phyloP scores from a whole-genome alignment of 768 basidiomycete genomes.

The Suillus lakei region DNA sequence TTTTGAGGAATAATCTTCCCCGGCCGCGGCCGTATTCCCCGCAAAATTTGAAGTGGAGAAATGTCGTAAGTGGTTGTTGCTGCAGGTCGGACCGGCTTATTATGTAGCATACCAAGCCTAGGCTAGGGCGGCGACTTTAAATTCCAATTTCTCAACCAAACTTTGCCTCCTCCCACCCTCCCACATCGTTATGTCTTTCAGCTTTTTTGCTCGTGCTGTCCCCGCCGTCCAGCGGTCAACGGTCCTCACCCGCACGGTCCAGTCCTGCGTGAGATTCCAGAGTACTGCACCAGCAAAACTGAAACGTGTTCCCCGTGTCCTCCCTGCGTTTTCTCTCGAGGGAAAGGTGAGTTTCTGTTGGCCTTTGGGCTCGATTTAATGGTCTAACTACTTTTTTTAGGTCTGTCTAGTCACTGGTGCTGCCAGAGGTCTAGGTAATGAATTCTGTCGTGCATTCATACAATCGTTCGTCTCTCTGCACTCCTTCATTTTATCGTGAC shows the following conservation, averaged over 20 bases:
- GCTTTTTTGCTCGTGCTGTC: conserved; percentile 32
- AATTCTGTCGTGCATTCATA: conserved; percentile 90
- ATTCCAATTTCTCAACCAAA: conserved; percentile 21
- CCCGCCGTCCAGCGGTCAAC: conserved; percentile 16
- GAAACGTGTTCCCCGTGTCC: conserved; percentile 47
- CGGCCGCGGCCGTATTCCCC: conserved; percentile 12
- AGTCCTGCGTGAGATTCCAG: conserved; percentile 24
- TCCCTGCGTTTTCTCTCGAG: conserved; percentile 80
- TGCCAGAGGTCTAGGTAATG: conserved; percentile 87
- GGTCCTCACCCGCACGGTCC: conserved; percentile 15
- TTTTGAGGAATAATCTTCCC: neutral
- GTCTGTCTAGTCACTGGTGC: conserved; percentile 94
- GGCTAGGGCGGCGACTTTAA: conserved; percentile 18
- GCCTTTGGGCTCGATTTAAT: neutral
- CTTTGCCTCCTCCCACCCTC: conserved; percentile 15
- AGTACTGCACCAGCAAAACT: conserved; percentile 27
- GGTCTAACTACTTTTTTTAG: conserved; percentile 41
- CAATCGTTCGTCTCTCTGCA: conserved; percentile 58
- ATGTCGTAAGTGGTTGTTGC: conserved; percentile 13
- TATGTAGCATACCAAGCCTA: conserved; percentile 13
- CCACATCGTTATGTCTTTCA: conserved; percentile 30
- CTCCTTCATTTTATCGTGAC: neutral
- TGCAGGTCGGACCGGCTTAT: conserved; percentile 15
- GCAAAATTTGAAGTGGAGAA: conserved; percentile 12
- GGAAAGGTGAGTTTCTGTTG: conserved; percentile 58